Conservation (phyloP, 164 flowering plant species). For the Vitis rupestris region DNA sequence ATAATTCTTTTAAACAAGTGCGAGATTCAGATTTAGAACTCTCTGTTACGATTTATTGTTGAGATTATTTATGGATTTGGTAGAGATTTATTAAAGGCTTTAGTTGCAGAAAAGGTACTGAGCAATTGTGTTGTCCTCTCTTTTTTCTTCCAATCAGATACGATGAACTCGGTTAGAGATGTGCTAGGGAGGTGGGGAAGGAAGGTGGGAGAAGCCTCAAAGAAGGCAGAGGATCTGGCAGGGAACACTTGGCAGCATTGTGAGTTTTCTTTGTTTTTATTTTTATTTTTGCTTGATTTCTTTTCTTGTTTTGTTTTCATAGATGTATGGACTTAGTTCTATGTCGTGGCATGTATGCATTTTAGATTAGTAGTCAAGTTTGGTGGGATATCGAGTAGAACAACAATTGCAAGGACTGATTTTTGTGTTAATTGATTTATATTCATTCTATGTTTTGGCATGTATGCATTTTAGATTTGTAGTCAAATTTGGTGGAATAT, state of each 20-base stretch:
- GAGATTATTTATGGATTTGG: neutral
- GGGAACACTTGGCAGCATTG: constrained; percentile 79
- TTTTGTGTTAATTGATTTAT: too few relatives aligned
- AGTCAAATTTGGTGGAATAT: too few relatives aligned
- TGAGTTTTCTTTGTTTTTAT: constrained; percentile 21
- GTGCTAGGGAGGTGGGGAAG: constrained; percentile 61
- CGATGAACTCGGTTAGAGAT: constrained; percentile 39
- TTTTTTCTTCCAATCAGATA: constrained; percentile 23
- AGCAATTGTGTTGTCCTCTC: too few relatives aligned
- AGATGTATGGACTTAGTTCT: neutral
- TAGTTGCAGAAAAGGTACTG: too few relatives aligned
- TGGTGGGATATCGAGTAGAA: too few relatives aligned
- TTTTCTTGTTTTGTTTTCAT: neutral
- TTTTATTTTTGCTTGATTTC: neutral
- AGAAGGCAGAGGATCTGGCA: constrained; percentile 66
- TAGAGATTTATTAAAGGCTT: too few relatives aligned
- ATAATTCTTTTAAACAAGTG: neutral
- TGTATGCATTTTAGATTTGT: too few relatives aligned
- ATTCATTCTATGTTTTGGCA: neutral
- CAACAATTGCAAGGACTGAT: too few relatives aligned
- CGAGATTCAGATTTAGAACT: neutral
- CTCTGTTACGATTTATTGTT: neutral
- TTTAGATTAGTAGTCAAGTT: too few relatives aligned
- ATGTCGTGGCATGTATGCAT: neutral
- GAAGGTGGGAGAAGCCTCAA: constrained; percentile 56